These are phyloP conservation scores for Vickermania ingenoplastis DNA, from an alignment of 208 protist genomes.

Conservation along the genomic window DNA sequence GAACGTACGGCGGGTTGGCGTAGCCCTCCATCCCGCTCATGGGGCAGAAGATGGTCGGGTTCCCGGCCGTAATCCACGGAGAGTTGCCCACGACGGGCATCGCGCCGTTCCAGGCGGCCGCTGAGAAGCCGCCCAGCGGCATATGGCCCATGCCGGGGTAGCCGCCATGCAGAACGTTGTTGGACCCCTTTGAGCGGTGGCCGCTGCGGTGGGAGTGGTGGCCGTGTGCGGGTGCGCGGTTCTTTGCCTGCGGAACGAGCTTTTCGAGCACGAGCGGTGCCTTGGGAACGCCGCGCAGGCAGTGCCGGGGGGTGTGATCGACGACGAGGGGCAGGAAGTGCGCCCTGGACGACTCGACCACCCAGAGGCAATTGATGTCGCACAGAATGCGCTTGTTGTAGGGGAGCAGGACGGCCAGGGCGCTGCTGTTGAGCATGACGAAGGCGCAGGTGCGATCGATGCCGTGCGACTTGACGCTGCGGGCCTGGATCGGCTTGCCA, in stretches of 20 bases:
- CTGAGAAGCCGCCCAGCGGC: neutral
- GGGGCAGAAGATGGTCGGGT: constrained; percentile 1
- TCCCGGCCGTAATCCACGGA: constrained; percentile 2
- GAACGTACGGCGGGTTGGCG: too few relatives aligned
- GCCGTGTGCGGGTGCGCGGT: constrained; percentile 1
- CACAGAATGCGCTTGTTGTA: constrained; percentile 73
- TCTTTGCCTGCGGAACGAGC: constrained; percentile 30
- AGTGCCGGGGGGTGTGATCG: constrained; percentile 42
- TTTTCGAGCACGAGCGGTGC: constrained; percentile 66
- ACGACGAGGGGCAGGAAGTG: constrained; percentile 35
- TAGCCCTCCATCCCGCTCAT: too few relatives aligned
- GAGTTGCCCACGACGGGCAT: neutral
- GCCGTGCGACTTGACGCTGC: constrained; percentile 73
- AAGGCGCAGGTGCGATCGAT: constrained; percentile 80
- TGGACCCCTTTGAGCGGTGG: neutral
- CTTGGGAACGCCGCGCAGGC: constrained; percentile 66
- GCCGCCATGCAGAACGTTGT: neutral
- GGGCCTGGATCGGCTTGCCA: constrained; percentile 41
- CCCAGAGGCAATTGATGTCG: constrained; percentile 70
- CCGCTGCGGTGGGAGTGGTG: too few relatives aligned
- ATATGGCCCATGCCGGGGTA: neutral
- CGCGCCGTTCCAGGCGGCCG: neutral
- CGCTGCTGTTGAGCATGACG: constrained; percentile 59
- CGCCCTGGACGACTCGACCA: constrained; percentile 31
- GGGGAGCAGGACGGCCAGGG: constrained; percentile 30